Percentiles rank a stretch among this genome's conserved stretches.
phyloP scores from a whole-genome alignment of 192 early-diverging fungal species.

The Linnemannia zychae region DNA sequence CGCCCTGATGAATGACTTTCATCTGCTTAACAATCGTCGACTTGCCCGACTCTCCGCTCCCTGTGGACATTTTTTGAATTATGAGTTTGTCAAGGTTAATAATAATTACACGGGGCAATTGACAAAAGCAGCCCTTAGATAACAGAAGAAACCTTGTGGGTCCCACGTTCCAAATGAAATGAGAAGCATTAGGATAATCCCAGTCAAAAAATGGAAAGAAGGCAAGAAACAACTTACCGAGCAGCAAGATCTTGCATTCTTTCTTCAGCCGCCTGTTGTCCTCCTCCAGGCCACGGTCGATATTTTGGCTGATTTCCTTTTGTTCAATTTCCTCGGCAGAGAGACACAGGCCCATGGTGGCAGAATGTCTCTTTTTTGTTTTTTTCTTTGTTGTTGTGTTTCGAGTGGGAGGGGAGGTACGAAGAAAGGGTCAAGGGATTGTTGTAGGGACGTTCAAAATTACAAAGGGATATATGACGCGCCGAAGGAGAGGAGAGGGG shows the following conservation, averaged over 20 bases:
- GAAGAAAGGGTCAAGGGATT: not conserved
- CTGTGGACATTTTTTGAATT: conserved; percentile 51
- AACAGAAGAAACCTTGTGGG: not conserved
- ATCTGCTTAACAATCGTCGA: conserved; percentile 98
- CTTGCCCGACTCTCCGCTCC: conserved; percentile 95
- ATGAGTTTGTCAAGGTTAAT: not conserved
- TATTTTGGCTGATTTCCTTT: conserved; percentile 64
- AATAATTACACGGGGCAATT: conserved; percentile 4
- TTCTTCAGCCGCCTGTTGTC: conserved; percentile 70
- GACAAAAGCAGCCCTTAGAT: not conserved
- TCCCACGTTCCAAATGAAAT: not conserved
- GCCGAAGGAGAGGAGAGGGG: not conserved
- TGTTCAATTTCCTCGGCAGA: conserved; percentile 73
- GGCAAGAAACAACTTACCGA: conserved; percentile 63
- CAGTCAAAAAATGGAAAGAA: not conserved
- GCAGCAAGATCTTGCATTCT: conserved; percentile 81
- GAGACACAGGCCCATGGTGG: conserved; percentile 77
- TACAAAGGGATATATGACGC: conserved; percentile 8
- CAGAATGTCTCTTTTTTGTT: conserved; percentile 65
- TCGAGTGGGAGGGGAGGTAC: conserved; percentile 33
- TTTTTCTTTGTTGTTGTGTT: conserved; percentile 64
- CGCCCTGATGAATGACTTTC: conserved; percentile 97
- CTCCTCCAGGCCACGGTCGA: conserved; percentile 74
- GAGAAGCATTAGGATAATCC: not conserved
- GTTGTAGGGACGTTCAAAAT: conserved; percentile 3